Conservation (phyloP, 2,329 filamentous ascomycete genomes). For the Pseudogymnoascus sp. region DNA sequence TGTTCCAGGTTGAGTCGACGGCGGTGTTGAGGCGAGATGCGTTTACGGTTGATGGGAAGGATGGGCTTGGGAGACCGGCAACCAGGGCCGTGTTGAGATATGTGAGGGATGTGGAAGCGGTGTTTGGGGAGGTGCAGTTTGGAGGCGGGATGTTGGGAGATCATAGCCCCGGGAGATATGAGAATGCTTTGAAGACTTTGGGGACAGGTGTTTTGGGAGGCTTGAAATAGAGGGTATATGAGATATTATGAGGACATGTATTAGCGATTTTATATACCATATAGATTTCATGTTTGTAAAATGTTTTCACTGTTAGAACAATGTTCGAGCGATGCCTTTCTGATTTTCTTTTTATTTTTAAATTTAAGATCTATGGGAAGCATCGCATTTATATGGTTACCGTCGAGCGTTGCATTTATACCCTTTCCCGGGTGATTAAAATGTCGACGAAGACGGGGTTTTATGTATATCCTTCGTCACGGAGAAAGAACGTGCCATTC, state of each 20-base stretch:
- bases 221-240: not conserved
- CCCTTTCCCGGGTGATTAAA: not conserved
- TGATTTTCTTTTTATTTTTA: not conserved
- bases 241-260: not conserved
- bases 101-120: constrained; percentile 59
- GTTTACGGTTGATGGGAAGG: constrained; percentile 35
- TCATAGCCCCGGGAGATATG: constrained; percentile 67
- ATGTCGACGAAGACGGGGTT: not conserved
- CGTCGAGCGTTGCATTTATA: not conserved
- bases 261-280: not conserved
- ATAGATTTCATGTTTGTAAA: not conserved
- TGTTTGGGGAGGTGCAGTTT: constrained; percentile 64
- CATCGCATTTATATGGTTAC: not conserved
- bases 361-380: not conserved
- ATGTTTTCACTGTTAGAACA: not conserved
- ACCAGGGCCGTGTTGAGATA: constrained; percentile 62
- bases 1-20: constrained; percentile 63
- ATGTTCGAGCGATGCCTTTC: not conserved
- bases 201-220: constrained; percentile 31
- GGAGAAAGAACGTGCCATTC: not conserved
- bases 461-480: too few species aligned
- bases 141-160: constrained; percentile 67
- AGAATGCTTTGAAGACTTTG: constrained; percentile 57
- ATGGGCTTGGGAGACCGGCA: constrained; percentile 53
- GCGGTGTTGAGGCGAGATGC: constrained; percentile 59